These are phyloP conservation scores for Pseudogymnoascus pannorum DNA, from an alignment of 2,329 filamentous ascomycete genomes.

Conservation along the genomic window DNA sequence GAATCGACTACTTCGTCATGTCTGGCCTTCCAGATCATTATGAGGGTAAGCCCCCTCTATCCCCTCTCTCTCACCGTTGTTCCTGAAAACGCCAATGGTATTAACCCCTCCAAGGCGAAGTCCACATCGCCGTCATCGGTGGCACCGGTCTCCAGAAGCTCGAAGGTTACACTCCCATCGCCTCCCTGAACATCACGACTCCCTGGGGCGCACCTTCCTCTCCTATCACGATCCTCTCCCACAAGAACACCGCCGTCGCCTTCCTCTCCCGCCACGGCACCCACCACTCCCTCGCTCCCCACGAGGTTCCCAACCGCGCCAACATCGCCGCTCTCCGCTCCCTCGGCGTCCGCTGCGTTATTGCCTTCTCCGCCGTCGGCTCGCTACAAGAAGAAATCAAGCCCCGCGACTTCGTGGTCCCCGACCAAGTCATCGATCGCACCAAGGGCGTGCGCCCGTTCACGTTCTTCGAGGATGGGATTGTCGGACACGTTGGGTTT, in stretches of 20 bases:
- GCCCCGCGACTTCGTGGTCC: slow-evolving; percentile 93
- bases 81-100: neutral
- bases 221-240: slow-evolving; percentile 79
- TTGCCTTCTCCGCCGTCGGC: slow-evolving; percentile 93
- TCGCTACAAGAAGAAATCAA: slow-evolving; percentile 87
- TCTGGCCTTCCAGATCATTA: slow-evolving; percentile 22
- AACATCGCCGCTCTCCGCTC: slow-evolving; percentile 96
- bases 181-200: slow-evolving; percentile 66
- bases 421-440: slow-evolving; percentile 93
- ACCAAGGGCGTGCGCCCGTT: slow-evolving; percentile 88
- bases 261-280: slow-evolving; percentile 90
- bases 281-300: slow-evolving; percentile 83
- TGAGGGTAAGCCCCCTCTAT: slow-evolving; percentile 16
- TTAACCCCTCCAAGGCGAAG: slow-evolving; percentile 43
- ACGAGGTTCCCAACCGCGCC: slow-evolving; percentile 89
- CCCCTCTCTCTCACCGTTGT: neutral
- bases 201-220: slow-evolving; percentile 79
- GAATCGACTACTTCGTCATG: slow-evolving; percentile 15
- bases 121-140: slow-evolving; percentile 84
- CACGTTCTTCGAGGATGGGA: slow-evolving; percentile 89
- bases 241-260: slow-evolving; percentile 73
- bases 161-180: slow-evolving; percentile 78
- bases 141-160: slow-evolving; percentile 88
- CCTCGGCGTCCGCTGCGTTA: slow-evolving; percentile 81
- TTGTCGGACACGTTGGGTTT: slow-evolving; percentile 92